Conservation (phyloP, 495 filamentous ascomycete species). For the Neurospora sp. region DNA sequence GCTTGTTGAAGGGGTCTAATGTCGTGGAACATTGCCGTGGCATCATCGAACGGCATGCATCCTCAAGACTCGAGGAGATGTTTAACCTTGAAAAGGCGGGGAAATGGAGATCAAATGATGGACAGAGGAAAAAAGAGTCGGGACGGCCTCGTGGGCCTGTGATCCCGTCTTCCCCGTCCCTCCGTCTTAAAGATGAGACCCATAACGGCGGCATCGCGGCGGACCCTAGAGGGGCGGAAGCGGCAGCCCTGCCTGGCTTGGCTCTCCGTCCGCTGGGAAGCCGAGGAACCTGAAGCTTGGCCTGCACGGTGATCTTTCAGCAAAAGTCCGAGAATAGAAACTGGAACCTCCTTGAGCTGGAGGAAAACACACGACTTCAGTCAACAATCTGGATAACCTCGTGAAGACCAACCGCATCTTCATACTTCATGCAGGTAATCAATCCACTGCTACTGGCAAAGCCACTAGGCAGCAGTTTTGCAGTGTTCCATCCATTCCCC, state of each 20-base stretch:
- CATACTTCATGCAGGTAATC: neutral
- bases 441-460: neutral
- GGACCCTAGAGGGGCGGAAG: neutral
- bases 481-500: neutral
- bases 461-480: neutral
- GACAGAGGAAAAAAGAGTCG: no score
- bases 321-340: neutral
- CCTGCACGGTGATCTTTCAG: neutral
- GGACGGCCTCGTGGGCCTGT: neutral
- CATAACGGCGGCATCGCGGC: neutral
- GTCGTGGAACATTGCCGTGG: neutral
- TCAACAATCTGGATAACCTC: neutral
- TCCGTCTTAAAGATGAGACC: neutral
- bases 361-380: neutral
- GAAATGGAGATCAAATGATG: neutral
- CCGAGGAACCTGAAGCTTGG: neutral
- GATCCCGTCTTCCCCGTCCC: neutral
- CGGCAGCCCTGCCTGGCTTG: neutral
- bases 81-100: neutral
- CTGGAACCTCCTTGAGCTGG: neutral
- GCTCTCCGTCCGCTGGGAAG: neutral
- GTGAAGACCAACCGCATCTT: neutral
- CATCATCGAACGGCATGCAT: neutral
- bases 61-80: neutral
- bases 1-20: neutral